Conservation (phyloP, 2,329 filamentous ascomycete genomes). For the Colletotrichum shisoi region DNA sequence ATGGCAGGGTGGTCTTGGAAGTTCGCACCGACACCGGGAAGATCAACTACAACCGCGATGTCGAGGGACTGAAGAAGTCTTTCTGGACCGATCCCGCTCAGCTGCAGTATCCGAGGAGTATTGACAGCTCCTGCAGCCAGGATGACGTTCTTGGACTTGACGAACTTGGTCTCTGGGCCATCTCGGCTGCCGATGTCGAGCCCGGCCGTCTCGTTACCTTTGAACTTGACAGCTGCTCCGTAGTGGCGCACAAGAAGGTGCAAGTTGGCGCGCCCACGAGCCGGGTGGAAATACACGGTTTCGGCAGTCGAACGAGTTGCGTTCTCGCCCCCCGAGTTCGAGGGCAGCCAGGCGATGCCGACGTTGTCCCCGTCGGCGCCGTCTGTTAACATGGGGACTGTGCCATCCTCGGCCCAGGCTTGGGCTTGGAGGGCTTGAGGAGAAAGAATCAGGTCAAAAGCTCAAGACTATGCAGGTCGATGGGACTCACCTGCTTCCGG, state of each 20-base stretch:
- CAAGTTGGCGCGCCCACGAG: slow-evolving; percentile 38
- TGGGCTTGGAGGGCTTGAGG: slow-evolving; percentile 30
- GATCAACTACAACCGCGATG: slow-evolving; percentile 62
- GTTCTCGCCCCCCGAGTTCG: slow-evolving; percentile 40
- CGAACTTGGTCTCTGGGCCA: slow-evolving; percentile 30
- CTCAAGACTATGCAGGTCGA: background rate
- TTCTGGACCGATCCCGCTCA: slow-evolving; percentile 62
- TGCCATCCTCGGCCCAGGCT: slow-evolving; percentile 40
- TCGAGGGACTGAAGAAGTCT: slow-evolving; percentile 50
- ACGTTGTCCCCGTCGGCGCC: slow-evolving; percentile 42
- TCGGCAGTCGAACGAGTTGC: slow-evolving; percentile 41
- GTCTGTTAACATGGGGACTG: slow-evolving; percentile 35
- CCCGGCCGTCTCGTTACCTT: slow-evolving; percentile 49
- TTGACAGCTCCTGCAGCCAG: slow-evolving; percentile 58
- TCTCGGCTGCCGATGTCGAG: slow-evolving; percentile 42
- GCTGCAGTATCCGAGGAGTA: slow-evolving; percentile 64
- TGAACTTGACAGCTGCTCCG: slow-evolving; percentile 42
- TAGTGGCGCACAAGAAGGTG: slow-evolving; percentile 42
- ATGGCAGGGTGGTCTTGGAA: slow-evolving; percentile 52
- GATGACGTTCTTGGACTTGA: slow-evolving; percentile 44
- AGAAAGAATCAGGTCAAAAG: background rate
- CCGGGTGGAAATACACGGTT: slow-evolving; percentile 41
- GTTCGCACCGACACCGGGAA: slow-evolving; percentile 54
- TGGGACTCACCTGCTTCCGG: slow-evolving; percentile 38
- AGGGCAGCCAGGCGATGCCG: slow-evolving; percentile 42